Evolutionary conservation across 495 filamentous ascomycete species (phyloP).

Genomic region (Parathielavia appendiculata): DNA sequence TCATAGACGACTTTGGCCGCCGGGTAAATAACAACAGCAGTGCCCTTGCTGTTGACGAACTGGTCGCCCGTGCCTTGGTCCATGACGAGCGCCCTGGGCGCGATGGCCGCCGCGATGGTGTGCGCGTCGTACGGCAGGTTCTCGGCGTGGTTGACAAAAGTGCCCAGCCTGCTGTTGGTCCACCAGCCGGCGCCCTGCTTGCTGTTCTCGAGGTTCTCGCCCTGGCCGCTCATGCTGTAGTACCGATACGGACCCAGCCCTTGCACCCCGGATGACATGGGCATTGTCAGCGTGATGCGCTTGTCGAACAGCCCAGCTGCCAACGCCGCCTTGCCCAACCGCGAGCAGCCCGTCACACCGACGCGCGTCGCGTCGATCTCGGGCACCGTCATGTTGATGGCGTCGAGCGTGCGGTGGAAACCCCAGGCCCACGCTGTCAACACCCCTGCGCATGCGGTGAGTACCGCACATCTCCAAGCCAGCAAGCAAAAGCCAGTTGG

Average conservation of each 20-base stretch:
- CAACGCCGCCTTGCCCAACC: constrained; percentile 48
- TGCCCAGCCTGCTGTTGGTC: constrained; percentile 43
- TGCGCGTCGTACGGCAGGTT: constrained; percentile 50
- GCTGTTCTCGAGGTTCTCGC: constrained; percentile 52
- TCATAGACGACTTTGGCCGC: constrained; percentile 50
- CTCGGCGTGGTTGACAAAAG: constrained; percentile 46
- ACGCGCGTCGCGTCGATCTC: constrained; percentile 46
- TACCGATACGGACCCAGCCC: constrained; percentile 50
- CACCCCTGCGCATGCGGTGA: constrained; percentile 32
- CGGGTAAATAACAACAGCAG: constrained; percentile 46
- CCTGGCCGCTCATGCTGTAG: constrained; percentile 48
- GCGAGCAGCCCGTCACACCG: constrained; percentile 50
- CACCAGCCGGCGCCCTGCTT: constrained; percentile 52
- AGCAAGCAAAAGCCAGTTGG: background rate
- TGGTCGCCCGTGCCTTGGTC: constrained; percentile 47
- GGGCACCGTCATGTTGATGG: constrained; percentile 43
- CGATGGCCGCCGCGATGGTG: constrained; percentile 49
- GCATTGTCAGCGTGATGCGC: constrained; percentile 52
- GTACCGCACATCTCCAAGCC: background rate
- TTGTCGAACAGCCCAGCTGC: constrained; percentile 49
- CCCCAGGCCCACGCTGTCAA: constrained; percentile 53
- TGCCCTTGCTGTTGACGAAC: constrained; percentile 50
- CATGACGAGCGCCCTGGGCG: constrained; percentile 48
- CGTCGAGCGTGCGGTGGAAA: constrained; percentile 51
- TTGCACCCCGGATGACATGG: constrained; percentile 51